phyloP scores from a whole-genome alignment of 2,329 filamentous ascomycete species.

The Phialophora macrospora region DNA sequence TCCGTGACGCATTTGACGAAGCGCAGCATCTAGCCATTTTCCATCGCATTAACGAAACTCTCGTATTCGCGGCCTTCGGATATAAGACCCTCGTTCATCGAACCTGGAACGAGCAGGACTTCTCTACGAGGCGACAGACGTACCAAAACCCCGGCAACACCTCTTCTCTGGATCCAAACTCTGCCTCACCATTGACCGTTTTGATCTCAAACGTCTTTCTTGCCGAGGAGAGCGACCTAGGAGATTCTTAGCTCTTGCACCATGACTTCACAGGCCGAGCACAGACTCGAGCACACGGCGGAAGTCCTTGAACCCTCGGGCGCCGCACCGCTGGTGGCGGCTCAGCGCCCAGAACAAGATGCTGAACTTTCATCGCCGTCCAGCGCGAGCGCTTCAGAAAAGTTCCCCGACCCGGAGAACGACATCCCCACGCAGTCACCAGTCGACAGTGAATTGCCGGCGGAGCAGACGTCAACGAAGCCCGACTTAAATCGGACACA shows the following conservation, averaged over 20 bases:
- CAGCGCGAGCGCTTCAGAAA: constrained; percentile 19
- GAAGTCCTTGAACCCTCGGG: background rate
- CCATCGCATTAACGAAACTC: background rate
- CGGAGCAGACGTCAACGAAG: background rate
- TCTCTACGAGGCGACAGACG: background rate
- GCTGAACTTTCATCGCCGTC: constrained; percentile 9
- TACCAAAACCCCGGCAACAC: background rate
- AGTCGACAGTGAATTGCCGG: background rate
- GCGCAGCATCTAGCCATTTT: background rate
- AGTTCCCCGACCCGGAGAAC: constrained; percentile 17
- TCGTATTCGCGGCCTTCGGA: background rate
- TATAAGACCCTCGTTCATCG: background rate
- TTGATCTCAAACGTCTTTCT: background rate
- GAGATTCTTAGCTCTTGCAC: background rate
- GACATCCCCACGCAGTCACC: background rate
- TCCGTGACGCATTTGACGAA: background rate
- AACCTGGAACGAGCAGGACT: background rate
- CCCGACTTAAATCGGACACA: constrained; percentile 26
- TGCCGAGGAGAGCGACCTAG: background rate
- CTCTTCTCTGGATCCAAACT: background rate
- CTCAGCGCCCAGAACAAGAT: background rate
- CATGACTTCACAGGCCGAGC: constrained; percentile 7
- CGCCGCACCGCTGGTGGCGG: background rate
- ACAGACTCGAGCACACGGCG: background rate
- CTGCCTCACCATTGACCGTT: background rate